A percentile compares a stretch with the other conserved stretches of the same genome.
phyloP scores from a whole-genome alignment of 495 filamentous ascomycete genomes.

The Aspergillus affinis region DNA sequence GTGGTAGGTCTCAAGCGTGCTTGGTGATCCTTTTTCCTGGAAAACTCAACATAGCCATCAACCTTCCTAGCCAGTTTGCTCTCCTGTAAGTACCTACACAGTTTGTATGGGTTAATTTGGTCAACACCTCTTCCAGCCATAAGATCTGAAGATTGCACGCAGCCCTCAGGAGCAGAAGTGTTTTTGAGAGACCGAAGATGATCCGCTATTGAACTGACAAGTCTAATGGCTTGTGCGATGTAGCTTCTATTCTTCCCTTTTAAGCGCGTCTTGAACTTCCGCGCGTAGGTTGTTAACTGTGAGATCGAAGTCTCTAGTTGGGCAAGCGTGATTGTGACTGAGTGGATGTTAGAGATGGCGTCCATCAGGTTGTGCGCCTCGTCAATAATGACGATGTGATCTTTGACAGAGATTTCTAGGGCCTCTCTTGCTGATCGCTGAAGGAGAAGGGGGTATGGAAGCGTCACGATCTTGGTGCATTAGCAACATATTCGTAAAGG shows the following conservation, averaged over 20 bases:
- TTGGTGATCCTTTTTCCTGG: conserved; percentile 43
- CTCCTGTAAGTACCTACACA: conserved; percentile 82
- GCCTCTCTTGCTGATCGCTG: conserved; percentile 90
- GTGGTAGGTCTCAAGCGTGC: conserved; percentile 43
- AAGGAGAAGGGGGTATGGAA: conserved; percentile 88
- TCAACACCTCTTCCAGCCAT: conserved; percentile 86
- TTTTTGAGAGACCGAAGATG: conserved; percentile 55
- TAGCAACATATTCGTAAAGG: conserved; percentile 12
- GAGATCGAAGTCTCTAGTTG: conserved; percentile 71
- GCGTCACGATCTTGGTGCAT: conserved; percentile 73
- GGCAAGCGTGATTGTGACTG: conserved; percentile 66
- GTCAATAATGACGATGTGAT: conserved; percentile 88
- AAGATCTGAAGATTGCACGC: conserved; percentile 65
- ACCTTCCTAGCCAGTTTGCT: conserved; percentile 94
- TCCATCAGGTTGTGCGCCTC: conserved; percentile 99
- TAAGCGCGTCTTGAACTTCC: conserved; percentile 81
- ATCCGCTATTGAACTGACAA: conserved; percentile 71
- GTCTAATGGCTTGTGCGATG: conserved; percentile 78
- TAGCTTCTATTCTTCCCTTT: conserved; percentile 93
- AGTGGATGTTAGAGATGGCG: conserved; percentile 84
- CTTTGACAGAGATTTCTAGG: conserved; percentile 78
- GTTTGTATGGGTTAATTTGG: conserved; percentile 90
- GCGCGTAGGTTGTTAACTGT: conserved; percentile 78
- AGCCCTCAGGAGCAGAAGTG: conserved; percentile 56
- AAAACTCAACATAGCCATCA: conserved; percentile 74